Conservation (phyloP, 768 basidiomycete genomes). For the Hygrocybe coccinea region DNA sequence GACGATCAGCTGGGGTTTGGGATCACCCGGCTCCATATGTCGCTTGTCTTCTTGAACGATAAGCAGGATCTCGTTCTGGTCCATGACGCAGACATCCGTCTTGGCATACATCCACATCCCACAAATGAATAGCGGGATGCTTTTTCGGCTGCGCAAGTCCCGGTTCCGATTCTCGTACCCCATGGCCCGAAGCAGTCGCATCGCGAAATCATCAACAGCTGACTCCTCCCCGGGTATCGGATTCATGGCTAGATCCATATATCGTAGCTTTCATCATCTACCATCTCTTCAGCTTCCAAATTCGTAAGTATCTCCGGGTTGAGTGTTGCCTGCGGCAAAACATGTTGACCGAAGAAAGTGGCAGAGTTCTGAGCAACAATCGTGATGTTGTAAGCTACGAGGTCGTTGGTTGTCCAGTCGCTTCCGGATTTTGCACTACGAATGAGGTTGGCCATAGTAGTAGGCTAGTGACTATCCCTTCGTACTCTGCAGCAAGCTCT, state of each 20-base stretch:
- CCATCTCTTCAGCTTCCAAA: background rate
- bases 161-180: constrained; percentile 13
- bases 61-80: constrained; percentile 15
- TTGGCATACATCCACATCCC: constrained; percentile 22
- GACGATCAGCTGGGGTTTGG: constrained; percentile 20
- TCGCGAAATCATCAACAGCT: constrained; percentile 29
- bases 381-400: constrained; percentile 22
- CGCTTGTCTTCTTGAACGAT: constrained; percentile 24
- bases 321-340: constrained; percentile 19
- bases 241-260: constrained; percentile 25
- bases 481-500: too few relatives aligned
- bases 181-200: constrained; percentile 19
- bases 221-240: constrained; percentile 14
- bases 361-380: constrained; percentile 17
- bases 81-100: constrained; percentile 31
- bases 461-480: too few relatives aligned
- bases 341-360: constrained; percentile 22
- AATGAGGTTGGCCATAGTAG: constrained; percentile 9
- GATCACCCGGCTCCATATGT: constrained; percentile 7
- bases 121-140: constrained; percentile 26
- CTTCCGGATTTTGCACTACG: constrained; percentile 8
- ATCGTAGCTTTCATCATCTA: background rate
- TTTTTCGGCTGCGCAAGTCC: constrained; percentile 16
- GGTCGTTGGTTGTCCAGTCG: constrained; percentile 18
- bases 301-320: background rate